Evolutionary conservation across 2,329 filamentous ascomycete species (phyloP).

Genomic region (Ceratocystis papillata): DNA sequence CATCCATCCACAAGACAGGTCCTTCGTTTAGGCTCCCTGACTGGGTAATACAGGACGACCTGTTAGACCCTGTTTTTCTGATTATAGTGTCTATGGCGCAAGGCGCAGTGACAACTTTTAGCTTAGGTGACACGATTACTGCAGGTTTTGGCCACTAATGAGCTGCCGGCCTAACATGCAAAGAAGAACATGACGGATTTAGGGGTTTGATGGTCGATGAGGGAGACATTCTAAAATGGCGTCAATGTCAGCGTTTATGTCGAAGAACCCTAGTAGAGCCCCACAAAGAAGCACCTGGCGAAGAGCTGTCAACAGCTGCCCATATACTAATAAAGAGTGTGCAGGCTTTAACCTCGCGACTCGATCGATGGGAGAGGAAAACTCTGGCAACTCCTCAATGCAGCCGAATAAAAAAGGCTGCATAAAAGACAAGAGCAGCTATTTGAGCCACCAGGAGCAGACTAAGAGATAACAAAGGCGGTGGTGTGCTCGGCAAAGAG

Average conservation of each 20-base stretch:
- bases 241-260: neutral
- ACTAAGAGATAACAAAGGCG: neutral
- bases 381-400: neutral
- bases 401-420: neutral
- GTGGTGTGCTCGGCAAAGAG: neutral
- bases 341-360: neutral
- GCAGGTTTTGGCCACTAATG: too few species aligned
- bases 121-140: neutral
- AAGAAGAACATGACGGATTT: too few species aligned
- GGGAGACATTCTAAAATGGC: neutral
- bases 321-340: neutral
- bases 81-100: constrained; percentile 7
- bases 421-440: neutral
- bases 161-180: too few species aligned
- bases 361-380: neutral
- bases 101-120: neutral
- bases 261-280: neutral
- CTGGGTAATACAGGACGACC: neutral
- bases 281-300: neutral
- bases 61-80: neutral
- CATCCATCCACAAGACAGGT: neutral
- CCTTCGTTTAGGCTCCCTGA: neutral
- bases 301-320: neutral
- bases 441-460: neutral
- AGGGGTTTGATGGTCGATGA: neutral